Evolutionary conservation across 768 basidiomycete genomes (phyloP), one percentile per base, ranked within the genome.

Genomic region (Agrocybe pediades): DNA sequence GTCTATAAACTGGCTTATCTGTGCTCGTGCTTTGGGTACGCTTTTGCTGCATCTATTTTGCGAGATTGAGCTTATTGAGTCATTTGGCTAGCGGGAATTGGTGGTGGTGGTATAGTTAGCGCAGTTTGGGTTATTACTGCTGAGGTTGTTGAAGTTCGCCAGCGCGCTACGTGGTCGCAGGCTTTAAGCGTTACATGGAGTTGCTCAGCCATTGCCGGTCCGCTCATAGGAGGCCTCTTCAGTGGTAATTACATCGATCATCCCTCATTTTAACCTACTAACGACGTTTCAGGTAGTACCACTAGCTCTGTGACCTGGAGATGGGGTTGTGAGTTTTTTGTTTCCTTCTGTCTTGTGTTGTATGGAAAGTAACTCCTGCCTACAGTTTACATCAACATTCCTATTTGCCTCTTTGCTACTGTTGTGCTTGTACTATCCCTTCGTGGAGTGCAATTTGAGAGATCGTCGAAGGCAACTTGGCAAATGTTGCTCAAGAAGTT

Each of bases 41-140:
- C 11, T 11, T n/a, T 36, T 36, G n/a, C 33, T n/a, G 11, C 33
- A 36, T 36, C n/a, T 15, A 36, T 13, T 3, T 36, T 36, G 4
- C 33, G 4, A 19, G 41, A 48, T 40, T 48, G 27, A 16, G 48
- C 46, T 49, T 77, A 72, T 46, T 54, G 81, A 49, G 29, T 50
- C 29, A 41, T 46, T 44, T 24, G 55, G 20, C 47, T 49, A 78
- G 87, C 90, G 55, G 92, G 92, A 40, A 75, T 90, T 54, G 92
- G 92, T n/a, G 92, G 87, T 15, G 92, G 92, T 27, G 92, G 92
- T 8, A 92, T 94, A 58, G 91, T 92, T 53, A 83, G 83, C 65
- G 80, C 87, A 40, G 90, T 93, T 29, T 93, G 92, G 92, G 83
- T 90, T 20, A 86, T 94, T 54, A 92, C 89, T 41, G 82, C 90